phyloP scores from a whole-genome alignment of 179 eudicot species.

The Actinidia chinensis region DNA sequence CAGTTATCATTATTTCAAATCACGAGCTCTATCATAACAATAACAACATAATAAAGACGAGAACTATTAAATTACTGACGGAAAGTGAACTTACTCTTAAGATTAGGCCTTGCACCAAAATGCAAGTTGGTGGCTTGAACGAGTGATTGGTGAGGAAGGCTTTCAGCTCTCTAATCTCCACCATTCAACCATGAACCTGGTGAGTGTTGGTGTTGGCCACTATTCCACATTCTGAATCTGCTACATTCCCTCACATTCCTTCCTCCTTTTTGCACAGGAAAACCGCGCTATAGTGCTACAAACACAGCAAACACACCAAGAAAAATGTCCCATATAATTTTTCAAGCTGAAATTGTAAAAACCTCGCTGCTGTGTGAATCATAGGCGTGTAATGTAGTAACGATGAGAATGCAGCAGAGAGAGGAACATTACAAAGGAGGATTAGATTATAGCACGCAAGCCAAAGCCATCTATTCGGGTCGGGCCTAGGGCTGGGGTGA shows the following conservation, averaged over 20 bases:
- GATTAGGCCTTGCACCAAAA: no score
- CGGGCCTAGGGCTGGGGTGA: conserved; percentile 10
- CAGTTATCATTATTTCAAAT: no score
- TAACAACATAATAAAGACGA: no score
- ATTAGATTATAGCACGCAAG: conserved; percentile 42
- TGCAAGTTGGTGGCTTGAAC: no score
- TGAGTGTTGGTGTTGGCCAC: conserved; percentile 42
- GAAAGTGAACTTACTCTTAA: no score
- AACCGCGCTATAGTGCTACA: conserved; percentile 30
- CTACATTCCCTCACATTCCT: conserved; percentile 33
- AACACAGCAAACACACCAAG: conserved; percentile 36
- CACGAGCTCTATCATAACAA: no score
- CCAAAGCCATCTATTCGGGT: conserved; percentile 54
- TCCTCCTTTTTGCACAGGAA: conserved; percentile 44
- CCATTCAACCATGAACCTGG: conserved; percentile 52
- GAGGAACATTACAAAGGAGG: conserved; percentile 46
- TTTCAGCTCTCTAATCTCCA: conserved; percentile 44
- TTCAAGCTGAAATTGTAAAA: conserved; percentile 32
- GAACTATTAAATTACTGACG: no score
- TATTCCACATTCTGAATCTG: conserved; percentile 45
- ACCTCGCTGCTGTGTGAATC: conserved; percentile 31
- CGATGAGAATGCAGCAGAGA: conserved; percentile 39
- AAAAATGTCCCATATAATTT: conserved; percentile 33
- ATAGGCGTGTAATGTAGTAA: conserved; percentile 48
- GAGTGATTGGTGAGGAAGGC: conserved; percentile 45